Base-by-base conservation (phyloP, 2,329 filamentous ascomycete genomes). In the Epichloe amarillans region DNA sequence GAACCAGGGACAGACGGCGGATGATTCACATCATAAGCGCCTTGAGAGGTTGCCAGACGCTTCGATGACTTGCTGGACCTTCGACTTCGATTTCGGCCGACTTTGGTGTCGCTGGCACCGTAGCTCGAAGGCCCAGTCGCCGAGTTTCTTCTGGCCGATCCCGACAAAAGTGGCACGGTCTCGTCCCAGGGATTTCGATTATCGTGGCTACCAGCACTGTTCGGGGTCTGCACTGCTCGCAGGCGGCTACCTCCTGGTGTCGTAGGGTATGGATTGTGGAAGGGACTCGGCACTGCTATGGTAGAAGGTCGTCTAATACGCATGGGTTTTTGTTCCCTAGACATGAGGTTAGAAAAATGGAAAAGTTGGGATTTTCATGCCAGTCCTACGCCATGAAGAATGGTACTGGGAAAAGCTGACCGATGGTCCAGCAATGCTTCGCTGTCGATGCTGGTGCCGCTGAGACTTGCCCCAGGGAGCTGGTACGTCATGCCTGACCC, bases 401-500 rank as follows among this genome's bases (percentile, higher is more conserved):
- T 30, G 30, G 30, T 30, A 11, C 30, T 11, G 30, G 10, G 15
- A 10, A 26, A 12, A 5, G 7, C 69, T 54, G 69, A 86, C 82
- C 88, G 80, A 66, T 97, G 91, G 67, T 97, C 91, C 17, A 97
- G 72, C 57, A 97, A 71, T 7, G 80, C 83, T 63, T 95, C 84
- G 65, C 89, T 96, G 58, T 96, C 91, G 55, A 97, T 72, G 65
- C 91, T 97, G 1, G 86, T 89, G 59, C 77, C 83, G 69, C 91
- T 97, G 55, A 83, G 63, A 62, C 86, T 88, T 43, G 71, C 67
- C 7, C 72, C 62, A 48, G 70, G 66, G 52, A 75, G 63, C 57
- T 70, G 64, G 61, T 79, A 79, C 62, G 79, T 74, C 62, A 80
- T 74, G 44, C 66, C 69, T 53, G 71, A 63, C 52, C 66, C 57